Base-by-base conservation (phyloP, 768 basidiomycete genomes). In the Mycena venus region DNA sequence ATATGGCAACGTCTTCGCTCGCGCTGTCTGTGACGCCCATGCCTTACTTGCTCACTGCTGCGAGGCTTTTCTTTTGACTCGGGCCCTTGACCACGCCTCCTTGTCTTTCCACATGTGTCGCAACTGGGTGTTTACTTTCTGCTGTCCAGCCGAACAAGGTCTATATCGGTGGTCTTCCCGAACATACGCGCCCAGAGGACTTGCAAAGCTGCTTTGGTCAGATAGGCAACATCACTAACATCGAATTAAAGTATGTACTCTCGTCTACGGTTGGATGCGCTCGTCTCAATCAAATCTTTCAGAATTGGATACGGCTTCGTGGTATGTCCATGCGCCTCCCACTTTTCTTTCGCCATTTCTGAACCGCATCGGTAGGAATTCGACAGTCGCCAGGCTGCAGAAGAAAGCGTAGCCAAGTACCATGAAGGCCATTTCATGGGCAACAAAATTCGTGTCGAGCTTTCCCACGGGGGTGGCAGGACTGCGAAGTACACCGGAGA, bases 391-490 rank as follows among this genome's bases (percentile, higher is more conserved):
- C 92, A 93, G 77, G 93, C 95, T 47, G 95, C 95, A 2, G 95
- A 96, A 80, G 93, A 95, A 82, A 95, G 95, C 72, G 94, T 96
- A 7, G 90, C 92, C 6, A 96, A 96, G 80, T 97, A 96, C 78
- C 90, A 97, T 75, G 95, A 96, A 85, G 95, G 95, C 2, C 93
- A 88, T 74, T 97, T 97, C 82, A 95, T 97, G 95, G 95, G 96
- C 51, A 96, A 95, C 82, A 96, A 95, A 86, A 96, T 97, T 68
- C 92, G 94, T 14, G 96, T 96, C 12, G 96, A 96, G 80, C 85
- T 93, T 17, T 96, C 96, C 36, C 95, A 93, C 81, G 94, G 95
- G 34, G 95, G 95, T 63, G 94, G 95, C 19, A 88, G 94, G 69
- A 91, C 93, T 17, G 92, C 93, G 11, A 96, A 95, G 80, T 94